These are phyloP conservation scores for Picea glauca DNA, from an alignment of 75 land plant species.

Conservation along the genomic window DNA sequence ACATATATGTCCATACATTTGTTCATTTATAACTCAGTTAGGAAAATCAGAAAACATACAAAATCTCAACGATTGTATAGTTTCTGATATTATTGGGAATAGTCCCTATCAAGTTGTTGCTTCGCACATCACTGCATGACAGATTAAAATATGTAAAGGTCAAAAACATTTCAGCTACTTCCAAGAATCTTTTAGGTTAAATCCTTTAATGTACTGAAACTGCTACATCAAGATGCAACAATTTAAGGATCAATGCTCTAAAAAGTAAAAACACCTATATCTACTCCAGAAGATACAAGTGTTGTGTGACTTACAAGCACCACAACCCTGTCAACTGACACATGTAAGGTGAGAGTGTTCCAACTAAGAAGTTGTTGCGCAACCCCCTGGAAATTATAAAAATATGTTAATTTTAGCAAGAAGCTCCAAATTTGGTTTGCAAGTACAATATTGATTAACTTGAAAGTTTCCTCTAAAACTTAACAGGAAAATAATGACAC, in stretches of 20 bases:
- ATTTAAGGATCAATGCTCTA: not conserved
- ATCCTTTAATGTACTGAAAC: not conserved
- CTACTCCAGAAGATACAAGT: not conserved
- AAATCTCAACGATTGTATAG: slow-evolving; percentile 67
- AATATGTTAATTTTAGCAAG: not conserved
- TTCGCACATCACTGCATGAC: slow-evolving; percentile 73
- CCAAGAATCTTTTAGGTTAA: not conserved
- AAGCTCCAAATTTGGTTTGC: not conserved
- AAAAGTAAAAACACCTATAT: no score
- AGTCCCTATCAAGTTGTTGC: slow-evolving; percentile 82
- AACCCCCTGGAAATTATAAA: slow-evolving; percentile 36
- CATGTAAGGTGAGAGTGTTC: slow-evolving; percentile 76
- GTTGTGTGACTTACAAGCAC: slow-evolving; percentile 79
- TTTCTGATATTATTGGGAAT: slow-evolving; percentile 89
- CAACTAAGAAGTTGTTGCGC: slow-evolving; percentile 67
- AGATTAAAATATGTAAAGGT: not conserved
- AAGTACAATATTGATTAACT: not conserved
- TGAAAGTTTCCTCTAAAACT: no score
- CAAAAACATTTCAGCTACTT: not conserved
- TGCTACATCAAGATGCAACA: not conserved
- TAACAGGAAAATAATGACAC: no score
- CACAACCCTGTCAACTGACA: slow-evolving; percentile 83
- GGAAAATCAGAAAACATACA: slow-evolving; percentile 38
- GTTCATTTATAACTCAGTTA: not conserved
- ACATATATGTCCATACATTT: no score